phyloP scores from a whole-genome alignment of 23 red algal species.

The Gracilariopsis chorda region DNA sequence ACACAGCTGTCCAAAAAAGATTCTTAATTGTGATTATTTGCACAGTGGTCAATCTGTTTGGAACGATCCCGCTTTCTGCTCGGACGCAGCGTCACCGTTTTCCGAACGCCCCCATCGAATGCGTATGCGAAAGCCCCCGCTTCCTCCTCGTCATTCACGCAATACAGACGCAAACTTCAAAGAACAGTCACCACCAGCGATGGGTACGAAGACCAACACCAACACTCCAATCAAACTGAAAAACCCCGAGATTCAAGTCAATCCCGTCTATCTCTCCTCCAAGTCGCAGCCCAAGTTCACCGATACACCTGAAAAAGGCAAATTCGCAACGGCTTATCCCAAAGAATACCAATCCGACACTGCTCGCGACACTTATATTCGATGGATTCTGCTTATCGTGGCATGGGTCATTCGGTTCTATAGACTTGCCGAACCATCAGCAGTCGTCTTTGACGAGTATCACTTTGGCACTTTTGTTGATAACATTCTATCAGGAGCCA shows the following conservation, averaged over 20 bases:
- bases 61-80: too few relatives aligned
- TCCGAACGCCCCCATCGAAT: background rate
- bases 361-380: slow-evolving; percentile 34
- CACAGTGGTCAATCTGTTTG: too few relatives aligned
- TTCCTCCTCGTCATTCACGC: background rate
- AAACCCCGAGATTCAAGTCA: too few relatives aligned
- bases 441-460: slow-evolving; percentile 96
- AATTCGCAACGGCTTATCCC: too few relatives aligned
- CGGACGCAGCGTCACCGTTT: too few relatives aligned
- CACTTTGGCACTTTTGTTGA: slow-evolving; percentile 96
- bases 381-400: slow-evolving; percentile 37
- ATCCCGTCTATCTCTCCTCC: too few relatives aligned
- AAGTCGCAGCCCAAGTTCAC: too few relatives aligned
- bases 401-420: slow-evolving; percentile 76
- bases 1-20: too few relatives aligned
- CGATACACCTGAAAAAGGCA: too few relatives aligned
- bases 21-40: too few relatives aligned
- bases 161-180: background rate
- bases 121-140: background rate
- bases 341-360: too few relatives aligned
- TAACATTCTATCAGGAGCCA: slow-evolving; percentile 72
- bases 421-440: slow-evolving; percentile 60
- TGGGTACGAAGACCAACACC: background rate
- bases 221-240: too few relatives aligned
- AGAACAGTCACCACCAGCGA: background rate